Evolutionary conservation across 2,329 filamentous ascomycete species (phyloP).

Genomic region (Colletotrichum cereale): DNA sequence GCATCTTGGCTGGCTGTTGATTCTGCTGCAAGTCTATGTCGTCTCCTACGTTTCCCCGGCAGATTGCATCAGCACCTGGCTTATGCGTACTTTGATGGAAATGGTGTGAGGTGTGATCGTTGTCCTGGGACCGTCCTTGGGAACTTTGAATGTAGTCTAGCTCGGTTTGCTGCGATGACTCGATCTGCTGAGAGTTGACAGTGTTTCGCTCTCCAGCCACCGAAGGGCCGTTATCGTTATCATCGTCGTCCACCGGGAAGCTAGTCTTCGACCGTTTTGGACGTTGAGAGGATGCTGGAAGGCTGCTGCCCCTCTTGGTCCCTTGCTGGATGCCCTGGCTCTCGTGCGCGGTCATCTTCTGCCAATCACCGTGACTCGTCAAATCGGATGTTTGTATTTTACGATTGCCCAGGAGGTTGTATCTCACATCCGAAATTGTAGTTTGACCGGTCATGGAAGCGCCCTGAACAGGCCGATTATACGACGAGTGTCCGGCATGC

Average conservation of each 20-base stretch:
- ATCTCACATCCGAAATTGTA: constrained; percentile 2
- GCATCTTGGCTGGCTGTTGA: not conserved
- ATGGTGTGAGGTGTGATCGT: constrained; percentile 8
- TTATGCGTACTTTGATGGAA: not conserved
- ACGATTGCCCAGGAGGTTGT: constrained; percentile 6
- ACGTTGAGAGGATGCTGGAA: not conserved
- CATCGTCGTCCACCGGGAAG: not conserved
- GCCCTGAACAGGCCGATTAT: constrained; percentile 16
- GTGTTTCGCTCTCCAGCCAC: not conserved
- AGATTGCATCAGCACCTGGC: not conserved
- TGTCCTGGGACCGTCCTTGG: not conserved
- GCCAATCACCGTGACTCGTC: not conserved
- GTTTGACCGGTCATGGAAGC: not conserved
- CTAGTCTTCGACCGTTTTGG: constrained; percentile 13
- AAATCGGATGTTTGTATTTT: not conserved
- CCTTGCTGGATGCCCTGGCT: not conserved
- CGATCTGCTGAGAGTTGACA: not conserved
- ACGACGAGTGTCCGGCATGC: constrained; percentile 12
- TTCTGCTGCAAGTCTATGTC: constrained; percentile 1
- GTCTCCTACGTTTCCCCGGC: not conserved
- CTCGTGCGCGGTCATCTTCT: not conserved
- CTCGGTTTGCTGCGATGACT: not conserved
- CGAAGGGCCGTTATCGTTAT: not conserved
- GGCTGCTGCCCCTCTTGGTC: not conserved
- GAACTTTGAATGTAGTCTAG: not conserved